Evolutionary conservation across 192 early-diverging fungal genomes (phyloP), one percentile per base, ranked within the genome.

Genomic region (Entomortierella chlamydospora): DNA sequence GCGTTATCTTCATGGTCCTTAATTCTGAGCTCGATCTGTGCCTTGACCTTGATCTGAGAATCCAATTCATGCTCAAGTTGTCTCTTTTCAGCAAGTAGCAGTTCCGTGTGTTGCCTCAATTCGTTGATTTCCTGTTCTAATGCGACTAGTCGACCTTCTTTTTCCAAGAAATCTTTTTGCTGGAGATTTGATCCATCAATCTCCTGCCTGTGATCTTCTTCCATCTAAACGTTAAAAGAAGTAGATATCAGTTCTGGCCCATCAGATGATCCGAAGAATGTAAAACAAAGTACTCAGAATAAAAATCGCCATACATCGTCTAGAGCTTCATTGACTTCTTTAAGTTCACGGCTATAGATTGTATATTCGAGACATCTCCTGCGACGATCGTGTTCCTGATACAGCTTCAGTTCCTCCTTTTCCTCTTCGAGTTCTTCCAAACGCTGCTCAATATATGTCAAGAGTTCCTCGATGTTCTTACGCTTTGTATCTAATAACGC

Each of bases 361-460:
- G 95, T 91, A 77, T 98, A 97, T 71, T 98, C 96, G 9, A 98
- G 83, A 28, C 90, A 93, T 30, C 96, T 85, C 34, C 95, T 87
- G 61, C 97, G 94, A 41, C 89, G 85, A 68, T 99, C 97, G 64
- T 92, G 83, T 13, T 90, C 84, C 59, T 97, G 96, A 78, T 92
- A 99, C 73, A 95, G 83, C 67, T 92, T 89, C 42, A 99, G 78
- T 79, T 99, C 96, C 26, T 94, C 91, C 64, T 98, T 98, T 74
- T 99, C 98, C 26, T 91, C 87, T 61, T 99, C 95, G 20, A 99
- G 88, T 72, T 98, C 96, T 10, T 83, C 82, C 49, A 99, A 73
- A 31, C 97, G 86, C 64, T 97, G 94, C 50, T 97, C 89, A 59
- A 99, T 98, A 66, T 93, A 91, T 4, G 85, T 85, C 53, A 99